phyloP scores from a whole-genome alignment of 1,139 yeast genomes.

The Candida labiduridarum region DNA sequence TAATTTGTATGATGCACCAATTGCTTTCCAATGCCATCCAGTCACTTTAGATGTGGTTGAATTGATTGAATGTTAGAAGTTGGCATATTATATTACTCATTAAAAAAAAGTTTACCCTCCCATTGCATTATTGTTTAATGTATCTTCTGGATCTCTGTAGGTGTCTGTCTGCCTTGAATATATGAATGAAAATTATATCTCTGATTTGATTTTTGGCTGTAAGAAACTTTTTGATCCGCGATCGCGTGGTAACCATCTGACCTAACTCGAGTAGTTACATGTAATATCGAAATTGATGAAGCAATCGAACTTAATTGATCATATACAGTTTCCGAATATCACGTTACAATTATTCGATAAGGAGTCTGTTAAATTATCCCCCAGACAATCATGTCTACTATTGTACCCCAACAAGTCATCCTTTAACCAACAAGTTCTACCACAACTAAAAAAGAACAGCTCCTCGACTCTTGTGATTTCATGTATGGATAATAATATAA shows the following conservation, averaged over 20 bases:
- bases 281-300: slow-evolving; percentile 7
- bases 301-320: slow-evolving; percentile 10
- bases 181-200: neutral
- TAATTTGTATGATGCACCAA: slow-evolving; percentile 39
- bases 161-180: neutral
- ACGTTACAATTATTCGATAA: neutral
- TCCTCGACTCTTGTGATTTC: slow-evolving; percentile 6
- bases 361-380: neutral
- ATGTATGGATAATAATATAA: slow-evolving; percentile 8
- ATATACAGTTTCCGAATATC: slow-evolving; percentile 6
- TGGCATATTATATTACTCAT: neutral
- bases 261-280: neutral
- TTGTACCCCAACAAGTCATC: slow-evolving; percentile 8
- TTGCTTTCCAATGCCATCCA: slow-evolving; percentile 38
- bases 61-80: slow-evolving; percentile 31
- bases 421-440: neutral
- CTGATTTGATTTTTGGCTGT: neutral
- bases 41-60: slow-evolving; percentile 41
- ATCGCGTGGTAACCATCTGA: neutral
- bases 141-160: neutral
- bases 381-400: slow-evolving; percentile 5
- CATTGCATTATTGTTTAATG: neutral
- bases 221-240: neutral
- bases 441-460: neutral
- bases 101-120: neutral